Evolutionary conservation across 148 eudicot genomes (phyloP).

Genomic region (Arbutus unedo): DNA sequence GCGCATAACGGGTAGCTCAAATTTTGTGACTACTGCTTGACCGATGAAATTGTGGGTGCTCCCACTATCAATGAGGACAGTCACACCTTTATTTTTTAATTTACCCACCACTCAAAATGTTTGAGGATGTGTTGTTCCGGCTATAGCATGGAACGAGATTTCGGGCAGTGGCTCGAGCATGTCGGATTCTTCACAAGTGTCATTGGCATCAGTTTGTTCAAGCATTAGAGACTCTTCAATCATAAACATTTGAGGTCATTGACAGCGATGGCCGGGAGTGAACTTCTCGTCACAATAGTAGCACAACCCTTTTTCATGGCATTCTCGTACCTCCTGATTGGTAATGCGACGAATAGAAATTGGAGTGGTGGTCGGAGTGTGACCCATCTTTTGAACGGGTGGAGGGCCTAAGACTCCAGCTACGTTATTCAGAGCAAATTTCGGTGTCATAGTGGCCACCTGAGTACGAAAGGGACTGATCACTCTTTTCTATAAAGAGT

Average conservation of each 20-base stretch:
- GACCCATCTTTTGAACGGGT: too few species aligned
- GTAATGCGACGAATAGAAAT: background rate
- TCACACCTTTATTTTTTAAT: background rate
- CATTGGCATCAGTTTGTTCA: background rate
- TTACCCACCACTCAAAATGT: background rate
- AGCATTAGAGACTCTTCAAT: too few species aligned
- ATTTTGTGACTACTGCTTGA: background rate
- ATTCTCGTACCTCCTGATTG: background rate
- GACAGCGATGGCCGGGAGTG: background rate
- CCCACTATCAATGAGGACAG: background rate
- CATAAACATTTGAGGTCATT: slow-evolving; percentile 11
- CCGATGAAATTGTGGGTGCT: slow-evolving; percentile 18
- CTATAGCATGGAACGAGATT: slow-evolving; percentile 19
- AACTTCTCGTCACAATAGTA: slow-evolving; percentile 18
- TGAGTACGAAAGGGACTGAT: too few species aligned
- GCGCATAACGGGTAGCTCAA: background rate
- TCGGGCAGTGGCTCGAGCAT: background rate
- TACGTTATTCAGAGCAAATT: too few species aligned
- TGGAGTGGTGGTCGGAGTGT: too few species aligned
- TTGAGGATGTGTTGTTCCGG: background rate
- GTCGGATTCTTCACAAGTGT: background rate
- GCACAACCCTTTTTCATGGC: slow-evolving; percentile 1
- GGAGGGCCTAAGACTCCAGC: too few species aligned
- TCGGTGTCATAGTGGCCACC: too few species aligned
- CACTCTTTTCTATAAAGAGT: too few species aligned